Evolutionary conservation across 257 asterid genomes (phyloP), one percentile per base, ranked within the genome.

Genomic region (Cordia subcordata): DNA sequence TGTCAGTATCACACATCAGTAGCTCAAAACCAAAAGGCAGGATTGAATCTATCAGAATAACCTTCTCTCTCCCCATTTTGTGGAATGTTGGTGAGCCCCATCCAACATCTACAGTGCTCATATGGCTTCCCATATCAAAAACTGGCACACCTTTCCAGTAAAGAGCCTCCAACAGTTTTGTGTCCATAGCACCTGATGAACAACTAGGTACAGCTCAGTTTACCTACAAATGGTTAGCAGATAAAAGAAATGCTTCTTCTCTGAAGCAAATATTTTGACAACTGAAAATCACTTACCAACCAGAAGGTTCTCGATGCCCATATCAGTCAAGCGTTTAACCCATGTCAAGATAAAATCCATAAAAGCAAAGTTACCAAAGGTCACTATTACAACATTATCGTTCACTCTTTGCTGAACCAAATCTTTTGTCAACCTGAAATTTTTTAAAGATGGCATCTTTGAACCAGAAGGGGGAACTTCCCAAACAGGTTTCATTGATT

Each of bases 1-100:
- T 89, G 81, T 93, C 99, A 0, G 99, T 93, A 55, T 93, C 99
- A 61, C 99, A 93, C 99, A 93, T 89, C 75, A 93, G 77, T 49
- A 93, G 68, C 65, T 93, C 99, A 74, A 83, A 83, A 61, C 97
- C 99, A 53, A 60, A 86, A 32, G 95, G 94, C 58, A 93, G 81
- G 79, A 93, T 13, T 18, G 96, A 65, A 80, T 93, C 92, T 65
- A 93, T 90, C 68, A 93, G 79, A 66, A 93, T 67, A 78, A 83
- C 96, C 68, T 93, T 93, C 75, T 93, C 96, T 66, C 97, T 79
- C 32, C 99, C 97, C 96, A 93, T 90, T 67, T 86, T 89, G 85
- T 93, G 97, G 78, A 93, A 93, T 58, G 88, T 77, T 18, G 93
- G 85, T 39, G 96, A 53, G 49, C 99, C 99, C 99, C 99, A 93